These are phyloP conservation scores for Aegle marmelos DNA, from an alignment of 345 rosid genomes.

Conservation along the genomic window DNA sequence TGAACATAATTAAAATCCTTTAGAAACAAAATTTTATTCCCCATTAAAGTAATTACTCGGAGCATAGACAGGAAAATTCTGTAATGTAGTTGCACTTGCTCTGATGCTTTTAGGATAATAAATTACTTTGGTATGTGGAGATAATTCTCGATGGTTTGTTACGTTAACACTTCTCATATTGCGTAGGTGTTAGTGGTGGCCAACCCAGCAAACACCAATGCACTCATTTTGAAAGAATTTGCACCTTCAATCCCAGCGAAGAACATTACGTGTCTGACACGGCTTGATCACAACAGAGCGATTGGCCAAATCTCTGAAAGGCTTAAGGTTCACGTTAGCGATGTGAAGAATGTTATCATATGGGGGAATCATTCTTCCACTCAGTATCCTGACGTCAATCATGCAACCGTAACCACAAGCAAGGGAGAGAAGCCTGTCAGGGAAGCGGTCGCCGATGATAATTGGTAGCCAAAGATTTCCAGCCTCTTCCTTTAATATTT, in stretches of 20 bases:
- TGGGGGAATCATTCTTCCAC: conserved; percentile 97
- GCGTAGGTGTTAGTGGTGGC: conserved; percentile 64
- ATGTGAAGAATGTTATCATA: conserved; percentile 66
- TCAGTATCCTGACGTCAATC: conserved; percentile 82
- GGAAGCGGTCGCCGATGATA: conserved; percentile 50
- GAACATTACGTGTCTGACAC: conserved; percentile 76
- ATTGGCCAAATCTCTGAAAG: conserved; percentile 65
- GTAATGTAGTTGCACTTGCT: background rate
- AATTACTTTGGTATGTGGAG: background rate
- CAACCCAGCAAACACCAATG: conserved; percentile 91
- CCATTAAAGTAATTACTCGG: background rate
- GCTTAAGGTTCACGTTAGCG: conserved; percentile 48
- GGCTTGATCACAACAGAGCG: conserved; percentile 88
- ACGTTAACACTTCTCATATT: background rate
- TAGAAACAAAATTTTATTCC: background rate
- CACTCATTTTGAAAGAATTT: conserved; percentile 69
- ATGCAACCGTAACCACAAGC: conserved; percentile 45
- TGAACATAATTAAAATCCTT: conserved; percentile 2
- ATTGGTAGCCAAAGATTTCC: conserved; percentile 37
- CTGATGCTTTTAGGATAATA: background rate
- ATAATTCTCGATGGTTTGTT: background rate
- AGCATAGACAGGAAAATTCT: no score
- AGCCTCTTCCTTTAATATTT: no score
- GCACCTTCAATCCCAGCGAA: conserved; percentile 79
- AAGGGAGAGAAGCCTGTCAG: conserved; percentile 41